Evolutionary conservation across 805 yeast species (phyloP).

Genomic region (Blastobotrys mokoenaii): DNA sequence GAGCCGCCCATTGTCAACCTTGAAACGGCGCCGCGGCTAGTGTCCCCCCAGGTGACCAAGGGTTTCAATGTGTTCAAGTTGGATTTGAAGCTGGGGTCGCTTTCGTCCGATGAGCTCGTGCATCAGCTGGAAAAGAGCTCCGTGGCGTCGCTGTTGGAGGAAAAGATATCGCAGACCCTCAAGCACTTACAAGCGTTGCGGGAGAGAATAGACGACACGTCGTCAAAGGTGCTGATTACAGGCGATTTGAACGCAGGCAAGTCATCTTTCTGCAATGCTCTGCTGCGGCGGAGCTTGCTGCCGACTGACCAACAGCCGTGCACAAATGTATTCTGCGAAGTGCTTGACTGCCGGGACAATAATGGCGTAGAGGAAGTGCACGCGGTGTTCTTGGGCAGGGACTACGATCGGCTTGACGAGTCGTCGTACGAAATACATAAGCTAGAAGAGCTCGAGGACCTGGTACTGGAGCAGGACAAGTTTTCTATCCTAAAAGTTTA

Average conservation of each 20-base stretch:
- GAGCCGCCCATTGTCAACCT: slow-evolving; percentile 1
- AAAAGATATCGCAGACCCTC: slow-evolving; percentile 54
- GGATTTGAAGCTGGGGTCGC: slow-evolving; percentile 48
- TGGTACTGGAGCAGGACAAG: slow-evolving; percentile 66
- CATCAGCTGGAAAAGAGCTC: slow-evolving; percentile 58
- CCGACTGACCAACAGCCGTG: slow-evolving; percentile 99
- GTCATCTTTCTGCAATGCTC: slow-evolving; percentile 89
- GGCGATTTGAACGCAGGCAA: slow-evolving; percentile 97
- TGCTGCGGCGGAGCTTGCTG: slow-evolving; percentile 63
- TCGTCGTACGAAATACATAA: slow-evolving; percentile 52
- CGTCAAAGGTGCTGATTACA: slow-evolving; percentile 90
- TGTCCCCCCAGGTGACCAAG: slow-evolving; percentile 13
- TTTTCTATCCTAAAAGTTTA: slow-evolving; percentile 73
- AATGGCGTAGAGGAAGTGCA: slow-evolving; percentile 81
- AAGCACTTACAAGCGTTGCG: slow-evolving; percentile 64
- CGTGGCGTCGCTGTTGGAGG: slow-evolving; percentile 58
- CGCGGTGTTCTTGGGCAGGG: slow-evolving; percentile 51
- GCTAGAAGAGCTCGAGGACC: slow-evolving; percentile 49
- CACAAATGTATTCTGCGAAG: slow-evolving; percentile 93
- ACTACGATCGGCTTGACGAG: slow-evolving; percentile 48
- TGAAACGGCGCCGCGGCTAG: slow-evolving; percentile 10
- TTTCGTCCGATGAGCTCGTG: slow-evolving; percentile 34
- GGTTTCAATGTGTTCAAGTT: slow-evolving; percentile 55
- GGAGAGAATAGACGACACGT: slow-evolving; percentile 81
- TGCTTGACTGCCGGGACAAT: slow-evolving; percentile 74